Evolutionary conservation across 78 protist genomes (phyloP).

Genomic region (Dictyostelium firmibasis): DNA sequence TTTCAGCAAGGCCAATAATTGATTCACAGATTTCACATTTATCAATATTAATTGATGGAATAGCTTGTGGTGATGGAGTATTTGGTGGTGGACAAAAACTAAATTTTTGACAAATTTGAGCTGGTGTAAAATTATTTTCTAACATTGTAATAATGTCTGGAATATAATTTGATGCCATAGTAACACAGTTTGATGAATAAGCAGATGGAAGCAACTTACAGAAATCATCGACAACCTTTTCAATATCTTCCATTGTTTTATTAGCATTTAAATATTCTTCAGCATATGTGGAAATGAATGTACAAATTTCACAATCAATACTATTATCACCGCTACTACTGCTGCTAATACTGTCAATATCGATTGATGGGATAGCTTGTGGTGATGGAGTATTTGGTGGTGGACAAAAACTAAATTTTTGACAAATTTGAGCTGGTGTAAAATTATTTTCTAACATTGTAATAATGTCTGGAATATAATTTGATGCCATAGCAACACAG

Average conservation of each 20-base stretch:
- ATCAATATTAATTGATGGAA: background rate
- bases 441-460: background rate
- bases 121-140: background rate
- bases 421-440: background rate
- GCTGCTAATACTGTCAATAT: no score
- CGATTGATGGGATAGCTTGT: no score
- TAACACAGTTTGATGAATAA: background rate
- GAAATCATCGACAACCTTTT: background rate
- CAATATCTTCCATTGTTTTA: background rate
- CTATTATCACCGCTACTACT: background rate
- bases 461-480: background rate
- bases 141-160: background rate
- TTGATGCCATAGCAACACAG: background rate
- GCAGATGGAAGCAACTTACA: background rate
- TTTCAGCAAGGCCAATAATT: conserved; percentile 1
- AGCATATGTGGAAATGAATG: background rate
- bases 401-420: background rate
- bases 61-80: background rate
- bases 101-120: conserved; percentile 1
- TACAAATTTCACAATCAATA: conserved; percentile 8
- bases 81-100: background rate
- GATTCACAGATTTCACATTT: conserved; percentile 15
- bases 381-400: background rate
- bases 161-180: background rate
- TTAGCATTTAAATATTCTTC: background rate